Percentiles rank a stretch among this genome's conserved stretches.
Conservation (phyloP, 331 rosid genomes). For the Rhamnella rubrinervis region DNA sequence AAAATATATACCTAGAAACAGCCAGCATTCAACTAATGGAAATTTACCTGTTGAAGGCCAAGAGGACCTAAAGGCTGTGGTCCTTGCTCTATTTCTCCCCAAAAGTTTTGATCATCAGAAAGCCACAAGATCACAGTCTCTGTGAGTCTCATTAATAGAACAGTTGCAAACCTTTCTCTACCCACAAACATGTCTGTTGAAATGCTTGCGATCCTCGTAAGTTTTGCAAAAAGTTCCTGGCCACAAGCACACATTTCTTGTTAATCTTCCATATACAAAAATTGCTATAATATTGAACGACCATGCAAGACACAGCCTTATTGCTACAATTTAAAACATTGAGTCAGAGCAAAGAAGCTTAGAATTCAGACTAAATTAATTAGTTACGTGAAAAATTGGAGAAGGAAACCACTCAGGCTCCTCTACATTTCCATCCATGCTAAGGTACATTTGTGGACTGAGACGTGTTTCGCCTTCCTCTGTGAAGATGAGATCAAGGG, state of each 20-base stretch:
- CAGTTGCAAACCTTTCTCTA: conserved; percentile 80
- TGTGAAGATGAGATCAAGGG: conserved; percentile 88
- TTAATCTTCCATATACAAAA: neutral
- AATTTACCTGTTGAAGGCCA: conserved; percentile 85
- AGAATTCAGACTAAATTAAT: neutral
- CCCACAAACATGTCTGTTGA: conserved; percentile 81
- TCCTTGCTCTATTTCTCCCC: conserved; percentile 73
- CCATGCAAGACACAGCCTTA: too few species aligned
- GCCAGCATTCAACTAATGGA: neutral
- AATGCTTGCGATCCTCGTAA: conserved; percentile 58
- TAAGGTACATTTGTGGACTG: conserved; percentile 53
- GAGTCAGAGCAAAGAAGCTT: neutral
- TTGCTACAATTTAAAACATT: too few species aligned
- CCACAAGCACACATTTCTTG: neutral
- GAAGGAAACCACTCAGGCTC: conserved; percentile 93
- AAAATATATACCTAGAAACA: neutral
- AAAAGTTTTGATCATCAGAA: conserved; percentile 77
- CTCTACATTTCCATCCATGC: conserved; percentile 49
- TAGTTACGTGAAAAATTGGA: conserved; percentile 66
- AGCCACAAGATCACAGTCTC: conserved; percentile 89
- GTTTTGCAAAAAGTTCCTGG: conserved; percentile 63
- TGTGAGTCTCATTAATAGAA: conserved; percentile 78
- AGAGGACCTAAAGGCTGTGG: conserved; percentile 66
- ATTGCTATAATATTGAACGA: neutral
- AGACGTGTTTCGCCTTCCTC: conserved; percentile 74